Evolutionary conservation across 2,329 filamentous ascomycete genomes (phyloP).

Genomic region (Beauveria sp.): DNA sequence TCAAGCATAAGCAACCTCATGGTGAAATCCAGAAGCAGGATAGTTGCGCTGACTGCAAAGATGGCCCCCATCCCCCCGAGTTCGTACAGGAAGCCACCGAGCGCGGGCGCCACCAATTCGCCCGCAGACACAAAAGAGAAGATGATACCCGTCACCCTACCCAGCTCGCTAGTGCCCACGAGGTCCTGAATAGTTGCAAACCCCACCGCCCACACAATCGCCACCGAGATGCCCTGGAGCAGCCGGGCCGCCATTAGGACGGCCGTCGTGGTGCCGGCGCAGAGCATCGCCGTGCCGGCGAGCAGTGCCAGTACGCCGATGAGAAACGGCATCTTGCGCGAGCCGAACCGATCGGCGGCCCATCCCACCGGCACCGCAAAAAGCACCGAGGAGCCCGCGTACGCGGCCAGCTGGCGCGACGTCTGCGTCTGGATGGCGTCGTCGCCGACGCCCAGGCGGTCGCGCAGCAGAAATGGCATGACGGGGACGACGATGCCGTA

Average conservation of each 20-base stretch:
- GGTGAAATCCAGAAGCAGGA: not conserved
- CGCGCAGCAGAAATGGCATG: slow-evolving; percentile 9
- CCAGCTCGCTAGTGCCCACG: not conserved
- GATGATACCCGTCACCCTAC: not conserved
- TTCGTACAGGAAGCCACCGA: not conserved
- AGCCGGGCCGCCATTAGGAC: not conserved
- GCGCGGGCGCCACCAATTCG: not conserved
- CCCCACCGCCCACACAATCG: not conserved
- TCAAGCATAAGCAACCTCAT: slow-evolving; percentile 1
- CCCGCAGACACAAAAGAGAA: not conserved
- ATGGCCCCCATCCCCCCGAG: not conserved
- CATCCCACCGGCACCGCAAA: not conserved
- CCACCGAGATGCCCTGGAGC: not conserved
- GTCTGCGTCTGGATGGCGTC: not conserved
- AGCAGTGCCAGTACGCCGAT: not conserved
- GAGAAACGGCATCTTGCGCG: not conserved
- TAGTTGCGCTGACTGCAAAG: not conserved
- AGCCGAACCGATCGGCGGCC: not conserved
- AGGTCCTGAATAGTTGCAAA: not conserved
- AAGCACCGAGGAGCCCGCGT: not conserved
- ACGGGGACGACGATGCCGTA: slow-evolving; percentile 12
- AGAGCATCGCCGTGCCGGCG: not conserved
- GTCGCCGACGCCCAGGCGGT: slow-evolving; percentile 6
- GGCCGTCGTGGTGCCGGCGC: not conserved
- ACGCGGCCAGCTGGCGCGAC: not conserved